A percentile compares a stretch with the other conserved stretches of the same genome.
Evolutionary conservation across 2,329 filamentous ascomycete genomes (phyloP).

Genomic region (Cercospora sesami): DNA sequence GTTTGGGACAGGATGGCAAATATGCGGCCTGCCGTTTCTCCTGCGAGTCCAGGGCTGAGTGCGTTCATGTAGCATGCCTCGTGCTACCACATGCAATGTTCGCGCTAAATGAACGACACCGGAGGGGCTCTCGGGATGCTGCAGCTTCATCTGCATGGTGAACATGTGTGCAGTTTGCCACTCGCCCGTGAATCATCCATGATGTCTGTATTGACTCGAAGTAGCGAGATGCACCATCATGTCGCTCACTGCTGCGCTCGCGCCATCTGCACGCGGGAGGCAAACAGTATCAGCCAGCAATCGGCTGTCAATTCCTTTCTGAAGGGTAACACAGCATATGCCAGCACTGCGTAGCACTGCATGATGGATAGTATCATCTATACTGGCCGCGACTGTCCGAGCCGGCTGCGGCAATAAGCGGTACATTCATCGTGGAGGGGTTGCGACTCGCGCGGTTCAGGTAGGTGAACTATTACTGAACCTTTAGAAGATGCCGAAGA

Average conservation of each 20-base stretch:
- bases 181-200: neutral
- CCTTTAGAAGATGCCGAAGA: too few species aligned
- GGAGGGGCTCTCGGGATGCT: neutral
- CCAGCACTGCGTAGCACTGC: neutral
- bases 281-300: neutral
- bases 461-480: too few species aligned
- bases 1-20: neutral
- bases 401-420: neutral
- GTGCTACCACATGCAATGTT: neutral
- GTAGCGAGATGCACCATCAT: neutral
- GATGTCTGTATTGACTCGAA: neutral
- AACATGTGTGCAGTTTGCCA: neutral
- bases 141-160: neutral
- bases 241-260: neutral
- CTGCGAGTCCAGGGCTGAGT: neutral
- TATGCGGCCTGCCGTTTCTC: neutral
- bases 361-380: neutral
- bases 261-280: neutral
- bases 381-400: neutral
- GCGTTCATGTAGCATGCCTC: neutral
- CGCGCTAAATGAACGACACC: neutral
- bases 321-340: neutral
- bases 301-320: neutral
- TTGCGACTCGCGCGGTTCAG: neutral
- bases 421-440: neutral